phyloP scores from a whole-genome alignment of 1,139 yeast genomes.

The Blastobotrys illinoisensis region DNA sequence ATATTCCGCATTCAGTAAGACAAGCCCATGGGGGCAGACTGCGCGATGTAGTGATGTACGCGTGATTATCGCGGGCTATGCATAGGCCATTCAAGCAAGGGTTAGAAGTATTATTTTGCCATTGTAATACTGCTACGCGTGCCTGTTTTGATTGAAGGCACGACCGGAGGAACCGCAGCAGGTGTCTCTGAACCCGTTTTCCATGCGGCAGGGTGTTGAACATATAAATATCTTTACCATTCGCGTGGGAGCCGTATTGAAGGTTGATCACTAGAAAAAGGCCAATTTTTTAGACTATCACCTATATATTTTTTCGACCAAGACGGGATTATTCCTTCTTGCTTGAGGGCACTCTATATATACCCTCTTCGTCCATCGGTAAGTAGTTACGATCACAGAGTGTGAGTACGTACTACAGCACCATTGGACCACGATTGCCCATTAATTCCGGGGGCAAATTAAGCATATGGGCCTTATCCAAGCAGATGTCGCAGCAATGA shows the following conservation, averaged over 20 bases:
- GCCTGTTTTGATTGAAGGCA: background rate
- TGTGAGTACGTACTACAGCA: background rate
- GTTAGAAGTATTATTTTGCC: background rate
- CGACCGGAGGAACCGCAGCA: background rate
- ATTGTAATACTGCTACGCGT: background rate
- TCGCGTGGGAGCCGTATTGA: background rate
- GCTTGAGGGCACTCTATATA: background rate
- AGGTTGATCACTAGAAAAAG: background rate
- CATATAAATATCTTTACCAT: background rate
- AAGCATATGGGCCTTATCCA: background rate
- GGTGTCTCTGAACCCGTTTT: background rate
- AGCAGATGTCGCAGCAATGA: slow-evolving; percentile 7
- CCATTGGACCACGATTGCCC: background rate
- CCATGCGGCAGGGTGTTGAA: background rate
- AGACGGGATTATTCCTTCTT: background rate
- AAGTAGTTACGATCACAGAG: background rate
- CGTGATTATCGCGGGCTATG: background rate
- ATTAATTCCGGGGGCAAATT: background rate
- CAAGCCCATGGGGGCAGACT: background rate
- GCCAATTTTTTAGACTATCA: background rate
- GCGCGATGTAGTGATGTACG: background rate
- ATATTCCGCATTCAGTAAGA: background rate
- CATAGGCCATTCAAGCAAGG: background rate
- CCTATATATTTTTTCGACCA: background rate
- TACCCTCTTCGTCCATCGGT: background rate